Base-by-base conservation (phyloP, 2,329 filamentous ascomycete genomes). In the Diaporthe capsici region DNA sequence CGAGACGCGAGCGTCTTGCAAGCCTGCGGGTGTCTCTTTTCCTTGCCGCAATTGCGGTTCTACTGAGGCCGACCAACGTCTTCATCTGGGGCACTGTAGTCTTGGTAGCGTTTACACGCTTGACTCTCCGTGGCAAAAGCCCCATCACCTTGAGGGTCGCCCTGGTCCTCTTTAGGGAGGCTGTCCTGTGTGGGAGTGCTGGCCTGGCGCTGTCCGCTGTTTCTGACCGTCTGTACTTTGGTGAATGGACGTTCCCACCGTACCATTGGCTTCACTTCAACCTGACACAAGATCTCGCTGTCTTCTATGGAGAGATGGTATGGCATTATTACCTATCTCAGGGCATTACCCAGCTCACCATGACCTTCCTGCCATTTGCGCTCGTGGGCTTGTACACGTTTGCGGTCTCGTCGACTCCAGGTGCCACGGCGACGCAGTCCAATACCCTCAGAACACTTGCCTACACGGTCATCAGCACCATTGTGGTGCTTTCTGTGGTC, bases 301-400 rank as follows among this genome's bases (percentile, higher is more conserved):
- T 96, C 65, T 98, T 98, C 84, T 99, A 99, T 82, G 97, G 97
- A 31, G 90, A 88, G 65, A 98, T 98, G 84, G 92, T 95, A 77
- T 93, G 93, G 89, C 95, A 98, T 84, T 99, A 98, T 86, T 99
- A 98, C 83, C 85, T 98, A 42, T 93, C 94, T 0, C 96, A 99
- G 84, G 97, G 95, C 6, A 88, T 98, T 37, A 96, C 97, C 2
- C 89, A 98, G 0, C 90, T 98, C 7, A 92, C 97, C 44, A 98
- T 94, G 12, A 96, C 95, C 1, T 92, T 92, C 57, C 86, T 98
- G 2, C 96, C 96, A 0, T 98, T 98, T 82, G 90, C 91, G 12
- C 80, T 94, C 2, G 77, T 89, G 20, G 94, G 93, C 0, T 82
- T 97, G 10, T 93, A 89, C 84, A 89, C 81, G 77, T 88, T 82